Evolutionary conservation across 305 asterid genomes (phyloP), one percentile per base, ranked within the genome.

Genomic region (Rubia tinctorum): DNA sequence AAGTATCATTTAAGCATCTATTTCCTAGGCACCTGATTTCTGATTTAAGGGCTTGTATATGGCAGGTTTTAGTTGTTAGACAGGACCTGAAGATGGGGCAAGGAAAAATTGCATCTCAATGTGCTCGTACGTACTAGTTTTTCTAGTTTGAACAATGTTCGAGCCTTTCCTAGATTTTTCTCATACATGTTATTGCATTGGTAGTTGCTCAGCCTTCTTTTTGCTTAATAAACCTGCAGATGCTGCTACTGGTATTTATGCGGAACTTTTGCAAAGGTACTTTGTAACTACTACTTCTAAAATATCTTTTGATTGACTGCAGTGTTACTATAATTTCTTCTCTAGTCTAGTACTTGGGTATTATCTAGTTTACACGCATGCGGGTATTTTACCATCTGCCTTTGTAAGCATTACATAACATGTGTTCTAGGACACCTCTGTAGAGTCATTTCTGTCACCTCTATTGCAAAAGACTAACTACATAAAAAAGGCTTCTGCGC

Each of bases 81-180:
- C 93, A 88, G 80, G 98, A 94, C 86, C 79, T 94, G 84, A 91
- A 89, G 84, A 94, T 94, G 98, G 97, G 97, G 77, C 73, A 87
- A 13, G 98, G 99, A 66, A 94, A 91, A 80, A 86, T 91, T 42
- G 99, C 99, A 68, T 94, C 99, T 61, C 99, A 94, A 80, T 94
- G 99, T 87, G 97, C 99, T 71, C 99, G 99, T 94, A 85, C 81
- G 96, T 77, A 45, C 10, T 56, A 10, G 76, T 75, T 74, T 20
- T 45, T 76, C 14, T 22, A 18, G 25, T 17, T 23, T 43, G 58
- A 30, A 30, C 37, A 30, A 30, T 2, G 37, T 30, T 30, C 37
- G 3, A 30, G 37, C 37, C 37, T 30, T 30, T 30, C 37, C 37
- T 30, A 30, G 37, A 30, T 30, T 30, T 30, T 30, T 3, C 58